Evolutionary conservation across 179 eudicot genomes (phyloP).

Genomic region (Actinidia arguta): DNA sequence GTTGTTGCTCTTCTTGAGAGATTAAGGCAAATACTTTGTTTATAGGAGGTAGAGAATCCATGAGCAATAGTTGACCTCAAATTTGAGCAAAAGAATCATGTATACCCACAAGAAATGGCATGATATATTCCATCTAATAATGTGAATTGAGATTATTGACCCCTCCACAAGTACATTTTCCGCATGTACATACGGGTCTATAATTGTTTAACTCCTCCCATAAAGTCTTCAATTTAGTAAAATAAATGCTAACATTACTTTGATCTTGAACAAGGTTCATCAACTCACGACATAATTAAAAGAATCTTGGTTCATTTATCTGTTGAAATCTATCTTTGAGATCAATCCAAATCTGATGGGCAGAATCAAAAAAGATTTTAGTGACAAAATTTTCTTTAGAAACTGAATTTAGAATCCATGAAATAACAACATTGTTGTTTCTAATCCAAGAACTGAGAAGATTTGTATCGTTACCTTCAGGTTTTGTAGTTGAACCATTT

Average conservation of each 20-base stretch:
- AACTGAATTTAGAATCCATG: neutral
- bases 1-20: too few relatives aligned
- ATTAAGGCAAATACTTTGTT: too few relatives aligned
- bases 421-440: conserved; percentile 6
- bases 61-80: neutral
- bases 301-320: too few relatives aligned
- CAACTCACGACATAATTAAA: neutral
- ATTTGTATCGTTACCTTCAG: neutral
- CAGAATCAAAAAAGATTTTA: neutral
- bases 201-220: neutral
- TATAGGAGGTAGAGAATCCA: neutral
- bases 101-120: neutral
- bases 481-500: too few relatives aligned
- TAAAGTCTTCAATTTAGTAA: neutral
- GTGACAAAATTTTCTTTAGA: neutral
- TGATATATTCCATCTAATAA: neutral
- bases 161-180: neutral
- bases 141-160: neutral
- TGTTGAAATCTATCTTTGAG: neutral
- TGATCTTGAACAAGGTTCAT: neutral
- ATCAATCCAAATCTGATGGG: neutral
- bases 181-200: neutral
- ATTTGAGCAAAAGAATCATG: neutral
- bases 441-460: neutral
- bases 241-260: neutral